phyloP scores from a whole-genome alignment of 306 rosid species.

The Datisca glomerata region DNA sequence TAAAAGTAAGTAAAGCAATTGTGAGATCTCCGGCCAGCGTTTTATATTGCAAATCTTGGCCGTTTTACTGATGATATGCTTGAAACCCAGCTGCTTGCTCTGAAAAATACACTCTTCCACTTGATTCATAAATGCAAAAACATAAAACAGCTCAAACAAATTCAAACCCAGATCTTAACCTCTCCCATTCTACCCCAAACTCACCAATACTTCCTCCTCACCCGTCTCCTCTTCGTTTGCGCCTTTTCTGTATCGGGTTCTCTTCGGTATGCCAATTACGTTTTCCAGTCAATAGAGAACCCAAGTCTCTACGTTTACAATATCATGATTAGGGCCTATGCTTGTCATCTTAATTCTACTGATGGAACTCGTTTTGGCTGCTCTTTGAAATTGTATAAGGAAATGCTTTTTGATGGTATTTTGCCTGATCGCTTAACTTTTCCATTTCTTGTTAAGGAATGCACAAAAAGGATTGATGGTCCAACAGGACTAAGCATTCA shows the following conservation, averaged over 20 bases:
- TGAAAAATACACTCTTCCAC: constrained; percentile 24
- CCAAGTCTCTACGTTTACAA: constrained; percentile 51
- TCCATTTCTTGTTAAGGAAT: constrained; percentile 54
- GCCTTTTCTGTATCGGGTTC: constrained; percentile 50
- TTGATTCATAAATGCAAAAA: constrained; percentile 43
- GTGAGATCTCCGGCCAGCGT: too few species aligned
- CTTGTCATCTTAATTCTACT: constrained; percentile 5
- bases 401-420: constrained; percentile 39
- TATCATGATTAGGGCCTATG: constrained; percentile 58
- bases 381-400: constrained; percentile 39
- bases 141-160: constrained; percentile 45
- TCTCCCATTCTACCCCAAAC: constrained; percentile 22
- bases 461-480: constrained; percentile 23
- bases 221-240: constrained; percentile 58
- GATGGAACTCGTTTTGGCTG: constrained; percentile 4
- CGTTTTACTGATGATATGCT: constrained; percentile 1
- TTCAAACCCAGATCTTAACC: constrained; percentile 51
- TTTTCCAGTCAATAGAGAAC: constrained; percentile 33
- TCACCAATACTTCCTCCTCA: constrained; percentile 33
- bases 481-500: constrained; percentile 35
- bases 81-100: constrained; percentile 17
- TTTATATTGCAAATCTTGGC: too few species aligned
- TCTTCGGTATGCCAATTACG: constrained; percentile 35
- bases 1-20: too few species aligned
- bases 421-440: constrained; percentile 57